phyloP scores from a whole-genome alignment of 106 monocot species.

The Phalaenopsis equestris region DNA sequence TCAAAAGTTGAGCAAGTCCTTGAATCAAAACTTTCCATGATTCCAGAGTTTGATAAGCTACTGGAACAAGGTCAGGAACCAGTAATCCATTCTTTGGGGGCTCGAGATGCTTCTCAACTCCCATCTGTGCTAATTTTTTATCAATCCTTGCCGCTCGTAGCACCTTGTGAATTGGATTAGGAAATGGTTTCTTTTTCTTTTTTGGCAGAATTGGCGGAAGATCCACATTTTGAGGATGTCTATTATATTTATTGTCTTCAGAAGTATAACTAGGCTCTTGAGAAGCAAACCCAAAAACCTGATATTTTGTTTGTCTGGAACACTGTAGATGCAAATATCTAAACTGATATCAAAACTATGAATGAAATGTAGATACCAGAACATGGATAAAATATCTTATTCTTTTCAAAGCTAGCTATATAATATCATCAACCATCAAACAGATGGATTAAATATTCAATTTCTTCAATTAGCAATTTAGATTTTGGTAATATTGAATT shows the following conservation, averaged over 20 bases:
- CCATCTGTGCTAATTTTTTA: constrained; percentile 69
- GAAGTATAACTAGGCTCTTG: constrained; percentile 17
- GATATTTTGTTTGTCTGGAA: constrained; percentile 1
- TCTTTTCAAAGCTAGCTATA: neutral
- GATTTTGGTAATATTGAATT: too few relatives aligned
- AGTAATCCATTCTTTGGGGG: constrained; percentile 86
- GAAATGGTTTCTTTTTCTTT: constrained; percentile 79
- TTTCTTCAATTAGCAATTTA: too few relatives aligned
- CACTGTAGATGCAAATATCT: neutral
- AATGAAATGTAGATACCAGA: neutral
- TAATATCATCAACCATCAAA: neutral
- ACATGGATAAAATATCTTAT: neutral
- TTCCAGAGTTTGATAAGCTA: constrained; percentile 71
- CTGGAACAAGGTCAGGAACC: constrained; percentile 76
- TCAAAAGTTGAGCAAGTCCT: constrained; percentile 80
- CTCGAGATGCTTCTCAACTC: constrained; percentile 80
- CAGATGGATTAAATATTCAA: too few relatives aligned
- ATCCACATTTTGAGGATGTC: constrained; percentile 70
- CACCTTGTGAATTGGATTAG: constrained; percentile 64
- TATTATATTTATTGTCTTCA: constrained; percentile 18
- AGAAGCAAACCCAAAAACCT: constrained; percentile 16
- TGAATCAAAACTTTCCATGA: constrained; percentile 79
- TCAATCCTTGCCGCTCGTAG: constrained; percentile 38
- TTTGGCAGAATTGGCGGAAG: constrained; percentile 58
- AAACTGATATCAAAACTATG: neutral